A percentile compares a stretch with the other conserved stretches of the same genome.
These are phyloP conservation scores for Botrytis aclada DNA, from an alignment of 2,329 filamentous ascomycete species.

Conservation along the genomic window DNA sequence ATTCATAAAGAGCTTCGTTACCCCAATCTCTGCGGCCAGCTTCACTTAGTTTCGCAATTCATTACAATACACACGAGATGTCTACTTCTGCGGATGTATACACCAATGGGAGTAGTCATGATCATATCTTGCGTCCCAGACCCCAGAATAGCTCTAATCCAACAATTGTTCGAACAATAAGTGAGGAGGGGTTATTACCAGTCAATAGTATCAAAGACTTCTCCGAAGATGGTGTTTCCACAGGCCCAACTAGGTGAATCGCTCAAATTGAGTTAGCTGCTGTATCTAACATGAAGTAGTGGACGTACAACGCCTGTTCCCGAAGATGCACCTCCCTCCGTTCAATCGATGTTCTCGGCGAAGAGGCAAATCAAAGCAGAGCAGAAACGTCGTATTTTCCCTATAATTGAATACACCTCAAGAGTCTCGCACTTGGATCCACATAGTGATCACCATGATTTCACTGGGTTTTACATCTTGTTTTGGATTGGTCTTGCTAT, in stretches of 20 bases:
- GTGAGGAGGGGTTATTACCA: constrained; percentile 29
- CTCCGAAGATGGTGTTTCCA: constrained; percentile 27
- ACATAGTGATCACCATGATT: constrained; percentile 85
- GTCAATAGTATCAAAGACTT: constrained; percentile 20
- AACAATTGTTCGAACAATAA: constrained; percentile 30
- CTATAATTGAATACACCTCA: constrained; percentile 85
- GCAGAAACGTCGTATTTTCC: constrained; percentile 81
- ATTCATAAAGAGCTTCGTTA: constrained; percentile 5
- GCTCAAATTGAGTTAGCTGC: too few relatives aligned
- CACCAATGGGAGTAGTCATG: constrained; percentile 32
- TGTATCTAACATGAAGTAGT: constrained; percentile 45
- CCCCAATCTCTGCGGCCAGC: not conserved
- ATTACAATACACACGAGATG: constrained; percentile 27
- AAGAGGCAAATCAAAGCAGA: constrained; percentile 80
- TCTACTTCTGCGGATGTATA: constrained; percentile 34
- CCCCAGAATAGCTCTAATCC: constrained; percentile 33
- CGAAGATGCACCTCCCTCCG: constrained; percentile 88
- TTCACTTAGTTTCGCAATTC: not conserved
- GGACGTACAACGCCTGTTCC: constrained; percentile 81
- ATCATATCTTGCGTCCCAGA: constrained; percentile 36
- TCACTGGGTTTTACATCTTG: constrained; percentile 94
- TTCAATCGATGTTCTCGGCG: constrained; percentile 78
- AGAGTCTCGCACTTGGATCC: constrained; percentile 96
- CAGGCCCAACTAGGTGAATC: constrained; percentile 21
- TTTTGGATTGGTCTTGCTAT: constrained; percentile 98